Percentiles rank a stretch among this genome's conserved stretches.
phyloP scores from a whole-genome alignment of 805 yeast genomes.

The Wickerhamomyces ciferrii region DNA sequence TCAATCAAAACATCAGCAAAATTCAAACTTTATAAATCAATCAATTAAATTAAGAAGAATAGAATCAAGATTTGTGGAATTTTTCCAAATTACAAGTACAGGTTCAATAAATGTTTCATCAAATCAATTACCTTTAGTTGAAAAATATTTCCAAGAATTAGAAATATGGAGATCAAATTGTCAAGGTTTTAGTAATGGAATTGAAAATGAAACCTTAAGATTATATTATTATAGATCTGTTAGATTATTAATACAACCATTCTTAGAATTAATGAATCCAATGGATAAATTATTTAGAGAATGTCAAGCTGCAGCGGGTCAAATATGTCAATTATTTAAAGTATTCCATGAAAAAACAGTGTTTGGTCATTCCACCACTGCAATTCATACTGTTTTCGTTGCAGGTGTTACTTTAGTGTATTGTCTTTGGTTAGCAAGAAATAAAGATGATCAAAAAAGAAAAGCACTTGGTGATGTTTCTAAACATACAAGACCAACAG shows the following conservation, averaged over 20 bases:
- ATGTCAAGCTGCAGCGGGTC: slow-evolving; percentile 71
- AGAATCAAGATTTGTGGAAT: slow-evolving; percentile 55
- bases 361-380: slow-evolving; percentile 58
- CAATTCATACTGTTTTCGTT: slow-evolving; percentile 61
- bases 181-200: slow-evolving; percentile 38
- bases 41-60: slow-evolving; percentile 51
- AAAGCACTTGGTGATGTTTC: slow-evolving; percentile 50
- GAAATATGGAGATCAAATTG: slow-evolving; percentile 56
- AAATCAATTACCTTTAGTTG: slow-evolving; percentile 45
- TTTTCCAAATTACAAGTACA: slow-evolving; percentile 36
- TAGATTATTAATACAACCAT: slow-evolving; percentile 58
- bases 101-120: slow-evolving; percentile 5
- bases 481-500: slow-evolving; percentile 55
- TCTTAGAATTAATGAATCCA: slow-evolving; percentile 55
- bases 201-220: slow-evolving; percentile 55
- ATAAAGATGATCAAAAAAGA: slow-evolving; percentile 52
- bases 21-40: slow-evolving; percentile 43
- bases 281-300: slow-evolving; percentile 55
- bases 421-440: slow-evolving; percentile 62
- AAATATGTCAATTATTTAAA: slow-evolving; percentile 58
- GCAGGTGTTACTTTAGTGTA: slow-evolving; percentile 66
- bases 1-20: slow-evolving; percentile 12
- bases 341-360: slow-evolving; percentile 59
- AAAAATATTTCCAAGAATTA: slow-evolving; percentile 44
- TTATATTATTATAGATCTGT: slow-evolving; percentile 57